Evolutionary conservation across 495 filamentous ascomycete species (phyloP).

Genomic region (Penicillium soppii): DNA sequence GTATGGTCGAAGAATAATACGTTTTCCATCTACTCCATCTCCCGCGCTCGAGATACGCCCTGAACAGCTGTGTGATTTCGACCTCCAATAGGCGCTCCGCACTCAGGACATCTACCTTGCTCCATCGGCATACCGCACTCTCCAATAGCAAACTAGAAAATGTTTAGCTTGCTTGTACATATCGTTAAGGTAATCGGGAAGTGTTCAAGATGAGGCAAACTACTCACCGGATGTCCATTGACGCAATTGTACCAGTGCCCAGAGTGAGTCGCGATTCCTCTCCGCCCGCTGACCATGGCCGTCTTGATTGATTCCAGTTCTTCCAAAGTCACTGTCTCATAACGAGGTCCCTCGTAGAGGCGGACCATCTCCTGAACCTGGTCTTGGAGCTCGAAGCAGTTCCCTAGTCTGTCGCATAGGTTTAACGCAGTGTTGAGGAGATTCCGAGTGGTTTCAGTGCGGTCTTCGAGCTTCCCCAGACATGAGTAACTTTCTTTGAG

Average conservation of each 20-base stretch:
- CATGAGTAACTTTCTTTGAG: neutral
- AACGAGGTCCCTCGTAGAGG: conserved; percentile 9
- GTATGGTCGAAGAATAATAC: neutral
- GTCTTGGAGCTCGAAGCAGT: conserved; percentile 6
- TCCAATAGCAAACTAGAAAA: conserved; percentile 15
- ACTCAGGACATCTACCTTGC: conserved; percentile 12
- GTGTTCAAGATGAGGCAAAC: neutral
- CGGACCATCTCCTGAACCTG: conserved; percentile 7
- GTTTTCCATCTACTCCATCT: conserved; percentile 51
- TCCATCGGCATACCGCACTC: conserved; percentile 20
- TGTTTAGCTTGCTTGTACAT: conserved; percentile 3
- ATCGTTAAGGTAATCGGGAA: conserved; percentile 1
- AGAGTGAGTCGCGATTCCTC: conserved; percentile 15
- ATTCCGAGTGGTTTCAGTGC: neutral
- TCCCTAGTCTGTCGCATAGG: conserved; percentile 7
- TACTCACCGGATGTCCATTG: conserved; percentile 18
- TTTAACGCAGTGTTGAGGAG: conserved; percentile 1
- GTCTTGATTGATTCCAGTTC: conserved; percentile 12
- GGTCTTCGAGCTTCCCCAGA: neutral
- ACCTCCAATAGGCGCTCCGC: conserved; percentile 12
- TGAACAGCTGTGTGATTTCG: conserved; percentile 6
- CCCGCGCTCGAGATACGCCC: conserved; percentile 13
- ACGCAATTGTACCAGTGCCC: conserved; percentile 20
- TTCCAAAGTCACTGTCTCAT: conserved; percentile 10
- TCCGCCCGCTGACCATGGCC: conserved; percentile 11